Conservation (phyloP, 352 stramenopile species). For the Globisporangium cylindrosporum region DNA sequence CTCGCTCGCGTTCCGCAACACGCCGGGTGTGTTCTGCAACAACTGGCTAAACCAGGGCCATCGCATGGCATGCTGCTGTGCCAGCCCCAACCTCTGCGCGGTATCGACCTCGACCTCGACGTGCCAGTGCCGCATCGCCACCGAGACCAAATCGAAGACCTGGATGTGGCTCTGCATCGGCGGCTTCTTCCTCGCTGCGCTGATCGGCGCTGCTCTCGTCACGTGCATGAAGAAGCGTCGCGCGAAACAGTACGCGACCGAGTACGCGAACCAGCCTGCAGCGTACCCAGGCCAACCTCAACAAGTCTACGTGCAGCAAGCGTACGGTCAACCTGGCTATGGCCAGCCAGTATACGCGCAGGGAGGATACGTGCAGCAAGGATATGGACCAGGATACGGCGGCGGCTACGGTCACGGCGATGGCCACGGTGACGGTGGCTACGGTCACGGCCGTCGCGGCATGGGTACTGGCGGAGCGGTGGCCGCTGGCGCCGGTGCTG, state of each 20-base stretch:
- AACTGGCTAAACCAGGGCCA: conserved; percentile 40
- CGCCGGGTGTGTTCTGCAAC: conserved; percentile 46
- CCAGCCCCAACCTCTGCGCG: conserved; percentile 28
- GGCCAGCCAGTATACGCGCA: conserved; percentile 27
- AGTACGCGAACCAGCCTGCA: conserved; percentile 7
- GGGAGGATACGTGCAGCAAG: conserved; percentile 21
- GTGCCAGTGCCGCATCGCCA: conserved; percentile 32
- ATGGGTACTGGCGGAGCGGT: conserved; percentile 34
- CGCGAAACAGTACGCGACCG: conserved; percentile 11
- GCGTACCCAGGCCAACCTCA: not conserved
- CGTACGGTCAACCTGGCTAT: conserved; percentile 17
- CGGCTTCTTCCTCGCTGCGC: conserved; percentile 24
- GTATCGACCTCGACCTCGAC: conserved; percentile 31
- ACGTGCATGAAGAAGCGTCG: conserved; percentile 37
- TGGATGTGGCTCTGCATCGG: conserved; percentile 27
- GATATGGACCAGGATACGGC: no score
- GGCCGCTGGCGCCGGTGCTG: conserved; percentile 35
- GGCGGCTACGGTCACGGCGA: conserved; percentile 19
- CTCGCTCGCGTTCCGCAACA: conserved; percentile 37
- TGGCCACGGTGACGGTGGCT: conserved; percentile 14
- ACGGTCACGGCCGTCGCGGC: conserved; percentile 22
- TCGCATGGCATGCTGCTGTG: conserved; percentile 49
- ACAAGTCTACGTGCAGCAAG: conserved; percentile 20
- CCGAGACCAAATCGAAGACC: conserved; percentile 13
- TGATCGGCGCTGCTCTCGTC: conserved; percentile 32